phyloP scores from a whole-genome alignment of 768 basidiomycete species.

The Paxillus ammoniavirescens region DNA sequence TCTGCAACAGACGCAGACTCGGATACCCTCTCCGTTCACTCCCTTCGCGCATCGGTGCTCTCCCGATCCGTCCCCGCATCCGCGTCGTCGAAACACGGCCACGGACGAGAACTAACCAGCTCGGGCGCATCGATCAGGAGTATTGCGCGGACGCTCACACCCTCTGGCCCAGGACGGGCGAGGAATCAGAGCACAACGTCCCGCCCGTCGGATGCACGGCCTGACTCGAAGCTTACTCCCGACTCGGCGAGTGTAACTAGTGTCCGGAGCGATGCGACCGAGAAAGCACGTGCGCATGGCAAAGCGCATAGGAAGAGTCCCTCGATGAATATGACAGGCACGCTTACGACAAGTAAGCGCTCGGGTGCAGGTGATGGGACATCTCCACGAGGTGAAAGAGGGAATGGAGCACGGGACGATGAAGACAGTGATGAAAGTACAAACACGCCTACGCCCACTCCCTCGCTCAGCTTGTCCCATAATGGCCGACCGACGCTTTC shows the following conservation, averaged over 20 bases:
- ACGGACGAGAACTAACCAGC: conserved; percentile 21
- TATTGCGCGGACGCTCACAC: conserved; percentile 33
- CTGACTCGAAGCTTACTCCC: conserved; percentile 75
- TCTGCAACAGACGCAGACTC: conserved; percentile 31
- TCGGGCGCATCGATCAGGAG: conserved; percentile 46
- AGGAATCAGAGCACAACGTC: conserved; percentile 28
- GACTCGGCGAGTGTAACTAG: conserved; percentile 30
- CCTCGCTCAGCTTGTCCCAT: conserved; percentile 2
- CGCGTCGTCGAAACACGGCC: conserved; percentile 14
- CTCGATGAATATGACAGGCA: conserved; percentile 12
- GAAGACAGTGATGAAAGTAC: conserved; percentile 11
- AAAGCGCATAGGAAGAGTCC: conserved; percentile 24
- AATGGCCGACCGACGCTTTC: conserved; percentile 27
- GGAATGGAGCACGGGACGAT: conserved; percentile 6
- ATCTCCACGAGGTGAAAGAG: neutral
- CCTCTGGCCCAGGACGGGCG: conserved; percentile 14
- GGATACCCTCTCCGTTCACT: conserved; percentile 45
- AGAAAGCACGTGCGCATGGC: conserved; percentile 20
- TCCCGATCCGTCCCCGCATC: conserved; percentile 29
- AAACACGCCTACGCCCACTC: conserved; percentile 4
- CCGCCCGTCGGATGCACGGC: conserved; percentile 40
- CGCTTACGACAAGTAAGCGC: conserved; percentile 3
- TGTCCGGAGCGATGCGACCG: conserved; percentile 21
- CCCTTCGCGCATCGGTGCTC: conserved; percentile 44
- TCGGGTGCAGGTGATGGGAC: neutral